Conservation (phyloP, 2,329 filamentous ascomycete genomes). For the Pezicula rhizophila region DNA sequence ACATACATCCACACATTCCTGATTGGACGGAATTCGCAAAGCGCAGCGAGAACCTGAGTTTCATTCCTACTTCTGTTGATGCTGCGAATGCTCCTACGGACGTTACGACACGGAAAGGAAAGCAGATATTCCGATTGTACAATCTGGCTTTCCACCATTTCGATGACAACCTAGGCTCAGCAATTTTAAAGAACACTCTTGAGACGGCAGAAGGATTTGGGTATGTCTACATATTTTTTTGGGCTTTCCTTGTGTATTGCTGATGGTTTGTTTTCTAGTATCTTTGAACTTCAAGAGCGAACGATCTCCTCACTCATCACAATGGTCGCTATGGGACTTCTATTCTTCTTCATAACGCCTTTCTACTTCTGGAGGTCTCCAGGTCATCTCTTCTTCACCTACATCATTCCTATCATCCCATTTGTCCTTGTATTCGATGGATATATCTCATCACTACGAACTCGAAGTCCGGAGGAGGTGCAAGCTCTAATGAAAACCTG, state of each 20-base stretch:
- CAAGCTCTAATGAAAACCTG: slow-evolving; percentile 50
- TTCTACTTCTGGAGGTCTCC: slow-evolving; percentile 36
- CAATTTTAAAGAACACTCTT: slow-evolving; percentile 59
- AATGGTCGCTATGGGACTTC: slow-evolving; percentile 45
- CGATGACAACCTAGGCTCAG: slow-evolving; percentile 52
- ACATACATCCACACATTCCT: slow-evolving; percentile 57
- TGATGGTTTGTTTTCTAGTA: slow-evolving; percentile 29
- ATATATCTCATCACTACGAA: slow-evolving; percentile 59
- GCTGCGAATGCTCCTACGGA: slow-evolving; percentile 52
- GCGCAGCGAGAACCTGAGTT: slow-evolving; percentile 50
- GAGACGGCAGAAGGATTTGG: slow-evolving; percentile 61
- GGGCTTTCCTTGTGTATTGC: not conserved
- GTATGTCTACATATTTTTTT: slow-evolving; percentile 21
- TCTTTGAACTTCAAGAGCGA: slow-evolving; percentile 71
- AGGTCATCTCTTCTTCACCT: slow-evolving; percentile 55
- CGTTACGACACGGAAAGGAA: slow-evolving; percentile 36
- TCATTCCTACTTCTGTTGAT: slow-evolving; percentile 56
- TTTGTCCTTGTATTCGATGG: slow-evolving; percentile 66
- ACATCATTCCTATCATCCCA: slow-evolving; percentile 59
- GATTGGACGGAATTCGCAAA: slow-evolving; percentile 51
- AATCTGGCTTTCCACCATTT: slow-evolving; percentile 76
- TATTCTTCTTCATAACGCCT: slow-evolving; percentile 45
- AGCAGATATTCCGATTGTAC: slow-evolving; percentile 61
- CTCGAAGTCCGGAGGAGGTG: slow-evolving; percentile 61
- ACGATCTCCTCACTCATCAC: slow-evolving; percentile 47